Evolutionary conservation across 1,139 yeast species (phyloP), one percentile per base, ranked within the genome.

Genomic region (Kurtzmaniella quercitrusa): DNA sequence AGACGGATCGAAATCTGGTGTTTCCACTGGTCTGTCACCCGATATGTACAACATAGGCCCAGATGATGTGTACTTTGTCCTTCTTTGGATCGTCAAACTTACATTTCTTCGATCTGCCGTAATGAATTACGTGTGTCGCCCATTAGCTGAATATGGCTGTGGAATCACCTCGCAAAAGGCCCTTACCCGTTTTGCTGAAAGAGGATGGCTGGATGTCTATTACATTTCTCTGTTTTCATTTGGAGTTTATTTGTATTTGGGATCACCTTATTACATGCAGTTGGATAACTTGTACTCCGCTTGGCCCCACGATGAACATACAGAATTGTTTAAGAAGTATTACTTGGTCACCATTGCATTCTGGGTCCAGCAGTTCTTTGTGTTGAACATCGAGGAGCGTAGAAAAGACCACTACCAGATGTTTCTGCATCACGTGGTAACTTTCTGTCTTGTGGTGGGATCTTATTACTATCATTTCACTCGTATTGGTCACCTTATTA

Each of bases 351-450:
- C 85, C 53, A 71, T 84, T 32, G 83, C 87, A 7, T 80, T 78
- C 52, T 89, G 95, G 95, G 57, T 88, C 48, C 89, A 86, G 53
- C 95, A 88, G 61, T 71, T 88, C 20, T 75, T 85, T 51, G 88
- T 84, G 16, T 68, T 89, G 47, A 80, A 88, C 61, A 65, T 88
- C 42, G 97, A 89, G 63, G 81, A 79, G 48, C 78, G 73, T 49
- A 78, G 97, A 52, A 88, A 88, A 59, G 97, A 89, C 60, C 83
- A 87, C 60, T 63, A 66, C 53, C 96, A 88, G 61, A 89, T 89
- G 97, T 80, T 88, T 56, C 68, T 84, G 40, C 97, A 89, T 60
- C 97, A 89, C 63, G 80, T 89, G 42, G 82, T 89, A 44, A 89
- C 97, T 1, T 75, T 83, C 53, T 54, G 71, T 23, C 71, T 89